Percentiles rank a stretch among this genome's conserved stretches.
These are phyloP conservation scores for Rhizophagus clarus DNA, from an alignment of 192 early-diverging fungal genomes.

Conservation along the genomic window DNA sequence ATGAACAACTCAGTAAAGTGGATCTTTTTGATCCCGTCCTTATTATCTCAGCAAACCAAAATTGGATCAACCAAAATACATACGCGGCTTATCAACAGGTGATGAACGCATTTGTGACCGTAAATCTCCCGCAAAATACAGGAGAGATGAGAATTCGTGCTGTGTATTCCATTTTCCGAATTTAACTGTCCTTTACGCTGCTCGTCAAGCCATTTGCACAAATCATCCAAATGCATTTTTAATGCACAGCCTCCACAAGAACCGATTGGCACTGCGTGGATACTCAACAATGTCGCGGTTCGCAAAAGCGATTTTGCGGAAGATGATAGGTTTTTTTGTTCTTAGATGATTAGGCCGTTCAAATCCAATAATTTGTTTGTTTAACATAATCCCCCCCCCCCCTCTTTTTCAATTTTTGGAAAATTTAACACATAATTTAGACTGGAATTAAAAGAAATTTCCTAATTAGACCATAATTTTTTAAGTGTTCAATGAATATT, in stretches of 20 bases:
- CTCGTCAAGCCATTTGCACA: background rate
- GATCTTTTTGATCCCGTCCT: constrained; percentile 16
- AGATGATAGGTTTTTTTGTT: background rate
- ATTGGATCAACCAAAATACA: background rate
- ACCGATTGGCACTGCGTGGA: background rate
- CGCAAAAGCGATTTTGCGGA: background rate
- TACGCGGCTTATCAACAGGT: background rate
- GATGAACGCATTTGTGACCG: constrained; percentile 19
- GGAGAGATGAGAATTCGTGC: constrained; percentile 20
- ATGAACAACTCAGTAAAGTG: background rate
- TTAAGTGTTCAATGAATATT: too few species aligned
- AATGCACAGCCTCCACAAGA: background rate
- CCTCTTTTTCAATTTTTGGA: too few species aligned
- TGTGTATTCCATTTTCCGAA: constrained; percentile 4
- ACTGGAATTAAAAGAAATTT: too few species aligned
- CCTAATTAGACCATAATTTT: too few species aligned
- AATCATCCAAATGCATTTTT: too few species aligned
- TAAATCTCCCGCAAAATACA: constrained; percentile 3
- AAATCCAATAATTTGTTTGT: too few species aligned
- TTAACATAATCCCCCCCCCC: too few species aligned
- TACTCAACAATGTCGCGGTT: background rate
- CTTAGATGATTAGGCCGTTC: background rate
- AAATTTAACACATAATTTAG: too few species aligned
- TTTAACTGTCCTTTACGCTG: background rate
- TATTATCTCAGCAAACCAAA: background rate